A percentile compares a stretch with the other conserved stretches of the same genome.
These are phyloP conservation scores for Trypanosoma caninum DNA, from an alignment of 208 protist genomes.

Conservation along the genomic window DNA sequence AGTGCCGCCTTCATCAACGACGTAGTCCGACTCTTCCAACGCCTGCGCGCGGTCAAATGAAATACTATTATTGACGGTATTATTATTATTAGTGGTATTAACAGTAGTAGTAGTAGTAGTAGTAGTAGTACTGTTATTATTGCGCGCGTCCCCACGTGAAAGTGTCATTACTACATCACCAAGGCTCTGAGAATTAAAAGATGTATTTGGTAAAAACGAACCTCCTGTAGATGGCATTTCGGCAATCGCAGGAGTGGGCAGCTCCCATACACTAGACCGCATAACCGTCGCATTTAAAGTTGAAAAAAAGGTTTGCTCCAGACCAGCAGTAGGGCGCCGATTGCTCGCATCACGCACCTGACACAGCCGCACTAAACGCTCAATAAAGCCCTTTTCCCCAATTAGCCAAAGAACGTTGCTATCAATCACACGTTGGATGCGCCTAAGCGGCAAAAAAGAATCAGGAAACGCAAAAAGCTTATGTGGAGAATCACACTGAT, in stretches of 20 bases:
- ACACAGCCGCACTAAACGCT: slow-evolving; percentile 57
- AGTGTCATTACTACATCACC: neutral
- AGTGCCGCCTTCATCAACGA: neutral
- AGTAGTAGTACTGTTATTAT: slow-evolving; percentile 3
- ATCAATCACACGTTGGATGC: slow-evolving; percentile 74
- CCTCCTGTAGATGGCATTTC: slow-evolving; percentile 1
- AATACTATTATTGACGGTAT: neutral
- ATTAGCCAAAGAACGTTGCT: slow-evolving; percentile 82
- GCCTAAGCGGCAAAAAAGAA: slow-evolving; percentile 41
- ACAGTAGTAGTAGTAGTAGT: neutral
- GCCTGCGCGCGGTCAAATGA: neutral
- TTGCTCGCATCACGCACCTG: slow-evolving; percentile 37
- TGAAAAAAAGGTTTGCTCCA: neutral
- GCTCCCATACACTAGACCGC: slow-evolving; percentile 1
- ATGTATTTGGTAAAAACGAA: neutral
- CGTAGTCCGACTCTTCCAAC: neutral
- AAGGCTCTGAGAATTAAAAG: neutral
- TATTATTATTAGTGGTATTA: neutral
- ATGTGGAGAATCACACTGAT: slow-evolving; percentile 34
- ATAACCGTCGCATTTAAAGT: neutral
- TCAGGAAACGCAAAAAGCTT: slow-evolving; percentile 56
- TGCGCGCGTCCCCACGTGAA: neutral
- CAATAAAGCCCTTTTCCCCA: slow-evolving; percentile 45
- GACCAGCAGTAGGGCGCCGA: slow-evolving; percentile 16
- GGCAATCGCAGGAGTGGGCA: slow-evolving; percentile 9